Evolutionary conservation across 2,329 filamentous ascomycete species (phyloP).

Genomic region (Cercospora sp.): DNA sequence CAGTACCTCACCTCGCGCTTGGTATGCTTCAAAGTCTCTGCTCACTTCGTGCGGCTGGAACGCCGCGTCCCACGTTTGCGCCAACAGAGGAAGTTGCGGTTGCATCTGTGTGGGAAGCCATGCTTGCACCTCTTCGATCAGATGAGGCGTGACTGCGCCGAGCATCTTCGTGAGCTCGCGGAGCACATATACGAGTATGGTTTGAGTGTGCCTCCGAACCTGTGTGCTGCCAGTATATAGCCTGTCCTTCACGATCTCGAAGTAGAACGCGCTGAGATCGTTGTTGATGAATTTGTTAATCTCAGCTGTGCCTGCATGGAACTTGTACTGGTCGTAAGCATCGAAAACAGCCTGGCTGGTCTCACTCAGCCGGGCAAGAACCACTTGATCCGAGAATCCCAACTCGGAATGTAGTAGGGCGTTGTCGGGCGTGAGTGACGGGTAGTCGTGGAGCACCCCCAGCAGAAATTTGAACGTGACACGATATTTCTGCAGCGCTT

Average conservation of each 20-base stretch:
- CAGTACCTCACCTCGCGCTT: slow-evolving; percentile 48
- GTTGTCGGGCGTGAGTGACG: slow-evolving; percentile 29
- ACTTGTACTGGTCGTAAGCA: slow-evolving; percentile 72
- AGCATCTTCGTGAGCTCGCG: slow-evolving; percentile 74
- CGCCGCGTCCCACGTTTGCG: slow-evolving; percentile 29
- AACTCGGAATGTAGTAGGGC: slow-evolving; percentile 18
- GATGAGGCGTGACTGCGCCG: slow-evolving; percentile 74
- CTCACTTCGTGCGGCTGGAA: slow-evolving; percentile 18
- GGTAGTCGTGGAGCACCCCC: slow-evolving; percentile 57
- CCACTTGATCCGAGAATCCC: slow-evolving; percentile 63
- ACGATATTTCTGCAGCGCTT: slow-evolving; percentile 79
- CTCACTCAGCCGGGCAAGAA: slow-evolving; percentile 70
- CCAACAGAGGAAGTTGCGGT: slow-evolving; percentile 30
- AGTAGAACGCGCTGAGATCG: slow-evolving; percentile 89
- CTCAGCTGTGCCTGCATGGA: slow-evolving; percentile 71
- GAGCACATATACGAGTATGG: slow-evolving; percentile 62
- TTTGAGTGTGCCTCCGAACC: slow-evolving; percentile 60
- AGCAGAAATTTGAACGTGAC: slow-evolving; percentile 88
- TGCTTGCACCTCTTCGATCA: slow-evolving; percentile 88
- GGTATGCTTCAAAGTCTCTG: not conserved
- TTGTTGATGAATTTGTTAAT: slow-evolving; percentile 80
- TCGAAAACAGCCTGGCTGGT: slow-evolving; percentile 64
- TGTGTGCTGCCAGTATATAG: slow-evolving; percentile 78
- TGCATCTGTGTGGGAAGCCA: slow-evolving; percentile 59
- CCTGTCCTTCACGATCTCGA: slow-evolving; percentile 88